phyloP scores from a whole-genome alignment of 1,139 yeast genomes.

The Hyphopichia khmerensis region DNA sequence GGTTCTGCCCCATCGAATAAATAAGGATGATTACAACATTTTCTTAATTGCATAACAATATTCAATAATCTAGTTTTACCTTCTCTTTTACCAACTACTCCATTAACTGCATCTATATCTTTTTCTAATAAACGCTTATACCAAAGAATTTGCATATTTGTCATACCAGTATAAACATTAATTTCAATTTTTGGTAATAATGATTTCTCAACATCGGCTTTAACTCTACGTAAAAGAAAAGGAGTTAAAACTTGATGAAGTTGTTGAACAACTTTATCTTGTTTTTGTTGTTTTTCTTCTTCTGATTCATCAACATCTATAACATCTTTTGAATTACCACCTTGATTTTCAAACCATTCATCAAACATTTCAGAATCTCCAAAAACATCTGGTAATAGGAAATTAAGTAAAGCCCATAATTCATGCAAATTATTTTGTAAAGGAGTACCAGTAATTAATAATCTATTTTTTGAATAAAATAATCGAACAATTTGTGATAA shows the following conservation, averaged over 20 bases:
- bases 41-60: constrained; percentile 94
- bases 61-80: constrained; percentile 87
- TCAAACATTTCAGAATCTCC: constrained; percentile 89
- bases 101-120: constrained; percentile 95
- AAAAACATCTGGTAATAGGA: constrained; percentile 89
- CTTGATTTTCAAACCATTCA: constrained; percentile 69
- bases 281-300: constrained; percentile 47
- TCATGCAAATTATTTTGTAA: constrained; percentile 93
- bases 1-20: constrained; percentile 98
- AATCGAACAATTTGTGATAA: constrained; percentile 86
- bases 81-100: constrained; percentile 83
- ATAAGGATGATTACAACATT: constrained; percentile 97
- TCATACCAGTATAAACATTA: constrained; percentile 90
- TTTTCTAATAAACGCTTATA: constrained; percentile 84
- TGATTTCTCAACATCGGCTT: constrained; percentile 89
- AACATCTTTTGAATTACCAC: constrained; percentile 20
- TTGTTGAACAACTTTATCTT: constrained; percentile 79
- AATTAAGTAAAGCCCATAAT: constrained; percentile 90
- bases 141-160: constrained; percentile 92
- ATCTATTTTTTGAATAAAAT: constrained; percentile 79
- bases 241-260: constrained; percentile 85
- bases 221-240: constrained; percentile 83
- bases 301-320: constrained; percentile 19
- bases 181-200: constrained; percentile 87
- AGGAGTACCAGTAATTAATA: constrained; percentile 94